Conservation (phyloP, 257 asterid species). For the Scutellaria baicalensis region DNA sequence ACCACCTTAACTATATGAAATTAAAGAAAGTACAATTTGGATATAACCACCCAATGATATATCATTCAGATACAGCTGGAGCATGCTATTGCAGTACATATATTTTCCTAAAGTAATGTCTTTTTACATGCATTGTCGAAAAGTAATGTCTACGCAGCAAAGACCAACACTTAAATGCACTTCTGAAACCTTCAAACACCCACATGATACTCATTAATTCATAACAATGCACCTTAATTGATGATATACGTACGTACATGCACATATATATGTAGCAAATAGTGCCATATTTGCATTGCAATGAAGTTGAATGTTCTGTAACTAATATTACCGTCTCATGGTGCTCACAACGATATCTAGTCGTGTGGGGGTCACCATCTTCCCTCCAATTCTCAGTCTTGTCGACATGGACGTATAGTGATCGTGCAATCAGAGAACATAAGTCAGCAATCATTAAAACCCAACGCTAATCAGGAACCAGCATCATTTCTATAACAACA, state of each 20-base stretch:
- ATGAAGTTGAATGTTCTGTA: too few species aligned
- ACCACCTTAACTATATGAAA: background rate
- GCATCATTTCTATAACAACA: background rate
- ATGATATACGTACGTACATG: too few species aligned
- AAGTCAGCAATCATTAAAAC: background rate
- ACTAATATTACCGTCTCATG: too few species aligned
- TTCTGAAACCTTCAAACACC: slow-evolving; percentile 4
- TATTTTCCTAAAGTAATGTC: background rate
- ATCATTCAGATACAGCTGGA: slow-evolving; percentile 16
- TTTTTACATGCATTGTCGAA: background rate
- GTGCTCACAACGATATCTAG: too few species aligned
- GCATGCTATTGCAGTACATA: slow-evolving; percentile 9
- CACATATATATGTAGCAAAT: too few species aligned
- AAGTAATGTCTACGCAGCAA: background rate
- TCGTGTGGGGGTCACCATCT: background rate
- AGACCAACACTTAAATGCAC: background rate
- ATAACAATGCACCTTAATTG: background rate
- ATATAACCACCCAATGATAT: background rate
- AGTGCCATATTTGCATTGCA: too few species aligned
- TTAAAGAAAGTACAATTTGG: background rate
- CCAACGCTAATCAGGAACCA: background rate
- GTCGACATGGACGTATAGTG: background rate
- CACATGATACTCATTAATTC: background rate
- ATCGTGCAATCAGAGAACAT: too few species aligned
- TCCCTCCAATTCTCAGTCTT: background rate